Evolutionary conservation across 495 filamentous ascomycete genomes (phyloP).

Genomic region (Cercophora scortea): DNA sequence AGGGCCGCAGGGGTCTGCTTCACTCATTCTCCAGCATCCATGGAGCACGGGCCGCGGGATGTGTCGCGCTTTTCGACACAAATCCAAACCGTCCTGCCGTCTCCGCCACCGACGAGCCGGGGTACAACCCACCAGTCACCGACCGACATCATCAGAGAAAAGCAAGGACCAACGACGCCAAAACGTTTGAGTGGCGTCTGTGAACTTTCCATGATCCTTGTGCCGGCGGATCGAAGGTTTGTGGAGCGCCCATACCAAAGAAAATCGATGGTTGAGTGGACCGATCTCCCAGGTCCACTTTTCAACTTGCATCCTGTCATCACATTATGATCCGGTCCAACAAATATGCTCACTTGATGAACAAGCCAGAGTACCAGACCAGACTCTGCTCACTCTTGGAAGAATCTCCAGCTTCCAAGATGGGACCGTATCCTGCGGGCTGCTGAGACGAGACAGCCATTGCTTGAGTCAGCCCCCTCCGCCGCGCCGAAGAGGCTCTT

Average conservation of each 20-base stretch:
- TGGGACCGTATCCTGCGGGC: too few relatives aligned
- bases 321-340: background rate
- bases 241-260: background rate
- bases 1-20: constrained; percentile 7
- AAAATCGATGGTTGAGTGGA: constrained; percentile 4
- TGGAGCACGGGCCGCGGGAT: constrained; percentile 14
- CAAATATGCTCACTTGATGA: too few relatives aligned
- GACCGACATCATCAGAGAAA: background rate
- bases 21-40: background rate
- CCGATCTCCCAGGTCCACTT: background rate
- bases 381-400: too few relatives aligned
- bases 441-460: too few relatives aligned
- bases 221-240: constrained; percentile 3
- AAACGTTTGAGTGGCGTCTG: constrained; percentile 18
- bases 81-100: too few relatives aligned
- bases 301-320: constrained; percentile 11
- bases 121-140: background rate
- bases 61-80: constrained; percentile 7
- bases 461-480: too few relatives aligned
- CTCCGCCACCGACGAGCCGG: background rate
- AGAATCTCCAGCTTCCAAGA: too few relatives aligned
- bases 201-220: constrained; percentile 16
- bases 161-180: constrained; percentile 8
- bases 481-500: too few relatives aligned
- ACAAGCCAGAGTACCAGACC: too few relatives aligned